Evolutionary conservation across 1,284 basidiomycete species (phyloP).

Genomic region (Cryptococcus maquisensis): DNA sequence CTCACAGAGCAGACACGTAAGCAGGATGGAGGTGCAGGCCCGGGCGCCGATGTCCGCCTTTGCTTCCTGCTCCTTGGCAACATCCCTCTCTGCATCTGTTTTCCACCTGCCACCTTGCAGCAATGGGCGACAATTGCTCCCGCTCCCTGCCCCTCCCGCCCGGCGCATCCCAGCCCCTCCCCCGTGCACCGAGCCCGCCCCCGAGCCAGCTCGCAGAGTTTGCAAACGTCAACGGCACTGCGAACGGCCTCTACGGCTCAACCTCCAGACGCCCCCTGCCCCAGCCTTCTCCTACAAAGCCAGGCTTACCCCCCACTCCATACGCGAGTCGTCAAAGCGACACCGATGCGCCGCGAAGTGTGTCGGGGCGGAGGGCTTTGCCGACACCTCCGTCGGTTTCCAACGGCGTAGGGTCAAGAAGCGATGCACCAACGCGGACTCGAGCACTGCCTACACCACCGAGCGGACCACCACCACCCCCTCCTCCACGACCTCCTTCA

Average conservation of each 20-base stretch:
- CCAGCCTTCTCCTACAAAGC: conserved; percentile 10
- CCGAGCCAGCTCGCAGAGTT: conserved; percentile 1
- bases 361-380: conserved; percentile 9
- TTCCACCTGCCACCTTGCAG: no score
- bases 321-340: neutral
- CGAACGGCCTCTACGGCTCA: conserved; percentile 5
- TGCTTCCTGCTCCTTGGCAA: no score
- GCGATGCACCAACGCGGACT: neutral
- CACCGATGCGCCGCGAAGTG: neutral
- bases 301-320: conserved; percentile 4
- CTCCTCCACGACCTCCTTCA: conserved; percentile 11
- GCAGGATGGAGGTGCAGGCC: no score
- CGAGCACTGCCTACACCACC: conserved; percentile 10
- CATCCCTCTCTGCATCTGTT: no score
- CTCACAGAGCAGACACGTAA: no score
- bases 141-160: conserved; percentile 1
- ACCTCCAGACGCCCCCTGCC: conserved; percentile 17
- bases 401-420: neutral
- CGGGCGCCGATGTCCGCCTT: no score
- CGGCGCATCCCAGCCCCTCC: neutral
- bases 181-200: neutral
- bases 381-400: conserved; percentile 12
- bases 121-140: no score
- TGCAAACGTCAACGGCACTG: neutral
- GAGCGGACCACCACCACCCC: conserved; percentile 8